Conservation (phyloP, 805 yeast genomes). For the Scheffersomyces lignosus region DNA sequence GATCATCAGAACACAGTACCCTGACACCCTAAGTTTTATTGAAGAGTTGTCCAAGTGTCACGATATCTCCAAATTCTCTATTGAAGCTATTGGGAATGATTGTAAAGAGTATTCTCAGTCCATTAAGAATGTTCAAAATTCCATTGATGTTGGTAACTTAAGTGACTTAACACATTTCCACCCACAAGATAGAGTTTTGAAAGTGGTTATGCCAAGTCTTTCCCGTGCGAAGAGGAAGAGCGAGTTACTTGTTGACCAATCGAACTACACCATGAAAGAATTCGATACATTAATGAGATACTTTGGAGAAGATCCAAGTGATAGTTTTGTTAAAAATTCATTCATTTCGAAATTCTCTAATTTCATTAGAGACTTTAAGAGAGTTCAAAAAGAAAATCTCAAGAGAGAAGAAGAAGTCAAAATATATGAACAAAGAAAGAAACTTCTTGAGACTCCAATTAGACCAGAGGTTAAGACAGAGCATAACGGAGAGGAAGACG, state of each 20-base stretch:
- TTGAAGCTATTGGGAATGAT: conserved; percentile 63
- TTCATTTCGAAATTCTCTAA: conserved; percentile 63
- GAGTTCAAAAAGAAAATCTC: conserved; percentile 64
- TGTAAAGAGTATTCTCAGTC: conserved; percentile 53
- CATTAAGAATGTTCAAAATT: conserved; percentile 51
- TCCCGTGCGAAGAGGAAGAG: conserved; percentile 57
- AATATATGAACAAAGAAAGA: conserved; percentile 74
- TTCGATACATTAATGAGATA: conserved; percentile 62
- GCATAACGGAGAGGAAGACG: conserved; percentile 30
- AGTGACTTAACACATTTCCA: conserved; percentile 63
- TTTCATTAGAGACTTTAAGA: conserved; percentile 61
- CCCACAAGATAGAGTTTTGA: conserved; percentile 62
- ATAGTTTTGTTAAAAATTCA: conserved; percentile 52
- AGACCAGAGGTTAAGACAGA: conserved; percentile 21
- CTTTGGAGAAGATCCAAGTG: conserved; percentile 70
- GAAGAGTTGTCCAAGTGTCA: conserved; percentile 56
- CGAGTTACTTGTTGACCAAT: conserved; percentile 50
- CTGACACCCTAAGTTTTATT: conserved; percentile 60
- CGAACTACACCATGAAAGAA: conserved; percentile 48
- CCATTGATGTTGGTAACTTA: conserved; percentile 62
- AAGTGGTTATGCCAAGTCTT: conserved; percentile 51
- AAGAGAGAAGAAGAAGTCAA: conserved; percentile 68
- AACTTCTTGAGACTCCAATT: conserved; percentile 51
- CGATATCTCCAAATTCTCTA: conserved; percentile 58
- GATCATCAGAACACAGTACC: conserved; percentile 62